A percentile compares a stretch with the other conserved stretches of the same genome.
Evolutionary conservation across 352 stramenopile genomes (phyloP).

Genomic region (Phytophthora pisi): DNA sequence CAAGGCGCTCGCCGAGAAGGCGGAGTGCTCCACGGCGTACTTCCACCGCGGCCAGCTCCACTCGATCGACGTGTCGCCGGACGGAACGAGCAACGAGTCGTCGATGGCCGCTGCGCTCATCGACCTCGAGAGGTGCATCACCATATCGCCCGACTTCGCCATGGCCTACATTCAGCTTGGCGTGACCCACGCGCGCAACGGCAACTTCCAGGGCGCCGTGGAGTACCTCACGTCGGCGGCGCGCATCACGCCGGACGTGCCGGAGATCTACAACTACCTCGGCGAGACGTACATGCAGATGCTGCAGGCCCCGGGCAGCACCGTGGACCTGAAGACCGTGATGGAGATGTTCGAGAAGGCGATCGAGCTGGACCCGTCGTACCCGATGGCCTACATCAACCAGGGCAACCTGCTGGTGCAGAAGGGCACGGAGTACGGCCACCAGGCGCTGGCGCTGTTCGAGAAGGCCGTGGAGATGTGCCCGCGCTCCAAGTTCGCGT

Average conservation of each 20-base stretch:
- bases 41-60: constrained; percentile 86
- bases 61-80: constrained; percentile 70
- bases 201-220: constrained; percentile 75
- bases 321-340: constrained; percentile 61
- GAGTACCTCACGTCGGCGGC: constrained; percentile 70
- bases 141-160: constrained; percentile 71
- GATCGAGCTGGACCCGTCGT: constrained; percentile 77
- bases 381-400: constrained; percentile 90
- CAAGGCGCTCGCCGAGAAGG: constrained; percentile 68
- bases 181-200: constrained; percentile 72
- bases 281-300: constrained; percentile 89
- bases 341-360: constrained; percentile 85
- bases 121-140: constrained; percentile 78
- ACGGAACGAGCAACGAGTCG: constrained; percentile 57
- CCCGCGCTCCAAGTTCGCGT: constrained; percentile 82
- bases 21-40: constrained; percentile 71
- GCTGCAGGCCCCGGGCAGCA: constrained; percentile 56
- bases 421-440: constrained; percentile 71
- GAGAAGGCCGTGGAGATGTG: constrained; percentile 81
- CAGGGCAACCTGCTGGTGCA: constrained; percentile 82
- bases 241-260: constrained; percentile 71
- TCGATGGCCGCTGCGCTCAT: constrained; percentile 60
- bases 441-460: constrained; percentile 74
- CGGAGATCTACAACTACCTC: constrained; percentile 89
- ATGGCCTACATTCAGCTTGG: constrained; percentile 88